Evolutionary conservation across 192 early-diverging fungal species (phyloP).

Genomic region (Coemansia sp.): DNA sequence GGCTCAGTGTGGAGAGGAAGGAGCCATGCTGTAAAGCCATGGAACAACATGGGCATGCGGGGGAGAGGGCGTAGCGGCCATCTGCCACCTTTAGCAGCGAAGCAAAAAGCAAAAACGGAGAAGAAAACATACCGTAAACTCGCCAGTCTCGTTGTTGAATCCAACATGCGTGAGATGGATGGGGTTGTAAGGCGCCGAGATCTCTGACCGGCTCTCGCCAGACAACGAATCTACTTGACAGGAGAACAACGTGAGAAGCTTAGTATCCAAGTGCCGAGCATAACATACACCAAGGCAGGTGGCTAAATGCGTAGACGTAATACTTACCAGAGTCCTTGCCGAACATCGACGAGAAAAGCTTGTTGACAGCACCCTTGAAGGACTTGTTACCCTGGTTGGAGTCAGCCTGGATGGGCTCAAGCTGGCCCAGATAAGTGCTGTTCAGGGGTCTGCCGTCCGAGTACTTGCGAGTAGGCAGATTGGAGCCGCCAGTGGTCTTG

Average conservation of each 20-base stretch:
- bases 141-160: conserved; percentile 93
- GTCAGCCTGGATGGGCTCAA: conserved; percentile 50
- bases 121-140: conserved; percentile 71
- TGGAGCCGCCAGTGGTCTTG: conserved; percentile 47
- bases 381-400: conserved; percentile 44
- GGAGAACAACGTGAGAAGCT: background rate
- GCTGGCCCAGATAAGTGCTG: conserved; percentile 53
- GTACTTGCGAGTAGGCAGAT: conserved; percentile 45
- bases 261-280: background rate
- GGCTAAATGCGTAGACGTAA: background rate
- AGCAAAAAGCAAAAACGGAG: background rate
- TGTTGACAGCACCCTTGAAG: conserved; percentile 55
- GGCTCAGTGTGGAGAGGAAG: background rate
- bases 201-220: conserved; percentile 77
- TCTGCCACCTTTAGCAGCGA: background rate
- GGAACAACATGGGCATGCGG: conserved; percentile 1
- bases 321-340: conserved; percentile 32
- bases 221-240: conserved; percentile 54
- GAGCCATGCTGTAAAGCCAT: background rate
- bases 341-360: conserved; percentile 54
- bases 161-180: conserved; percentile 98
- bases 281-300: background rate
- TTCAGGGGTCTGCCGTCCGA: conserved; percentile 50
- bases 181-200: conserved; percentile 93
- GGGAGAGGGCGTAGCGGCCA: background rate